phyloP scores from a whole-genome alignment of 2,329 filamentous ascomycete genomes.

The Aspergillus novofumigatus region DNA sequence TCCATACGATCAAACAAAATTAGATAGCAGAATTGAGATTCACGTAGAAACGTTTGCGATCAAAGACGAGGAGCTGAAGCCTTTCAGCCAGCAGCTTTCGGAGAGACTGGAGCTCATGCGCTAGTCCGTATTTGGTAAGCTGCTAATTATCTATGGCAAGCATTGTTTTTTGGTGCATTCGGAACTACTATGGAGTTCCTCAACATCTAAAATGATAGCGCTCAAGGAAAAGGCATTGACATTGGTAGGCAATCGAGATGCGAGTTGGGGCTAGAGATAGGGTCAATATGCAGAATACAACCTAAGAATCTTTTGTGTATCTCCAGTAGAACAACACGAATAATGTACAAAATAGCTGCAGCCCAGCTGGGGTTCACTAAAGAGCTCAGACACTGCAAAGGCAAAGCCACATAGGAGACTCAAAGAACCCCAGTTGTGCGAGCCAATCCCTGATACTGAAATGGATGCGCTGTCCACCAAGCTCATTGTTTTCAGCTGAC shows the following conservation, averaged over 20 bases:
- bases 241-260: neutral
- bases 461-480: neutral
- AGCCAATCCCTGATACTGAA: neutral
- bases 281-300: neutral
- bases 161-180: neutral
- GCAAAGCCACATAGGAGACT: neutral
- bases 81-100: conserved; percentile 18
- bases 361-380: neutral
- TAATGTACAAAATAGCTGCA: neutral
- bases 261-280: neutral
- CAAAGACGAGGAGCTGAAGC: conserved; percentile 3
- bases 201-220: neutral
- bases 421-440: neutral
- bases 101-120: conserved; percentile 27
- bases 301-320: neutral
- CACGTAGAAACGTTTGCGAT: neutral
- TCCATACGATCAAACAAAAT: neutral
- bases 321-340: neutral
- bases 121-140: conserved; percentile 28
- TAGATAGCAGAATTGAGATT: neutral
- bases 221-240: neutral
- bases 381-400: neutral
- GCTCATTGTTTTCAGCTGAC: neutral
- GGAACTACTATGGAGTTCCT: neutral
- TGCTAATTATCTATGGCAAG: neutral